phyloP scores from a whole-genome alignment of 2,329 filamentous ascomycete species.

The Endothia cerciana region DNA sequence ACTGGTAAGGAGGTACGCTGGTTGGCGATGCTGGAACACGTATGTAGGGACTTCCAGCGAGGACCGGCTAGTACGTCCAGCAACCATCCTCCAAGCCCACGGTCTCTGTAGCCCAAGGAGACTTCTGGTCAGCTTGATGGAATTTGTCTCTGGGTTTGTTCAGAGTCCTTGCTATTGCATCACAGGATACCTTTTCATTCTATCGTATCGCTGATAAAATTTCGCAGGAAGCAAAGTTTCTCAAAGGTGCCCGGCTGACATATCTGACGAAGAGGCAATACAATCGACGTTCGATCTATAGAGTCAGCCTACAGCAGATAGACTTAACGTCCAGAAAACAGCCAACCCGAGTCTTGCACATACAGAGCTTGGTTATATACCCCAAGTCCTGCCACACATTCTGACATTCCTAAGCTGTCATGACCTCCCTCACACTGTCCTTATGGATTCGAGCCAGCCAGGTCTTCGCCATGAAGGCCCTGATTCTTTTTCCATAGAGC shows the following conservation, averaged over 20 bases:
- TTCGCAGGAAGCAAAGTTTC: neutral
- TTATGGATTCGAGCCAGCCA: constrained; percentile 47
- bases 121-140: too few species aligned
- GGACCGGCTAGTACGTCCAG: too few species aligned
- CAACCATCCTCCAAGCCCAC: too few species aligned
- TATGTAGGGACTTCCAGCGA: too few species aligned
- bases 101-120: too few species aligned
- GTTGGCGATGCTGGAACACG: neutral
- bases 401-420: constrained; percentile 18
- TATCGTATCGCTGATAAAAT: too few species aligned
- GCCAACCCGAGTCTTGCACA: neutral
- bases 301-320: neutral
- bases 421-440: constrained; percentile 25
- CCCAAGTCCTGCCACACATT: neutral
- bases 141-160: too few species aligned
- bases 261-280: neutral
- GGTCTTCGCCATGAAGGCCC: constrained; percentile 47
- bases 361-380: neutral
- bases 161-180: too few species aligned
- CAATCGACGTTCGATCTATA: too few species aligned
- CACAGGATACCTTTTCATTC: too few species aligned
- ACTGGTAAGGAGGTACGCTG: neutral
- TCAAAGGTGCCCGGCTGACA: neutral
- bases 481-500: constrained; percentile 54
- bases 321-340: neutral